Evolutionary conservation across 257 asterid species (phyloP).

Genomic region (Pogostemon cablin): DNA sequence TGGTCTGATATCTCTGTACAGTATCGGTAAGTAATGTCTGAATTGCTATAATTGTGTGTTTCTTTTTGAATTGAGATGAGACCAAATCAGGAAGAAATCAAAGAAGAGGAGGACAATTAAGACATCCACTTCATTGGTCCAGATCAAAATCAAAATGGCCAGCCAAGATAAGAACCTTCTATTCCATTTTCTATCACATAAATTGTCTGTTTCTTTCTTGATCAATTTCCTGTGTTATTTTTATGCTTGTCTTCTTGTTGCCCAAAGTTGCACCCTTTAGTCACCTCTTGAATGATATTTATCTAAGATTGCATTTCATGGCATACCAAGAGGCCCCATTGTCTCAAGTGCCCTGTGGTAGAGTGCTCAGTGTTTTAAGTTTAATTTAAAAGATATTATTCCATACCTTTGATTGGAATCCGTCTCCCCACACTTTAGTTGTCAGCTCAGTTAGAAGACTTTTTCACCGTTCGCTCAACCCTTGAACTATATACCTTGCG

Average conservation of each 20-base stretch:
- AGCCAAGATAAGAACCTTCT: conserved; percentile 27
- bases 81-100: neutral
- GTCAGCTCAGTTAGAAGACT: no score
- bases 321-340: no score
- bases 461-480: no score
- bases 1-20: neutral
- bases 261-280: neutral
- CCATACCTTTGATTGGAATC: no score
- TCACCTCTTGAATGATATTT: no score
- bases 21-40: neutral
- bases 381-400: no score
- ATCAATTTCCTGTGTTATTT: neutral
- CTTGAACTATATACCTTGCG: no score
- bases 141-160: conserved; percentile 20
- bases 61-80: neutral
- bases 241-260: neutral
- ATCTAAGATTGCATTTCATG: no score
- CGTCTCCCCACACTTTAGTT: no score
- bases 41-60: neutral
- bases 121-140: conserved; percentile 12
- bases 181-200: conserved; percentile 18
- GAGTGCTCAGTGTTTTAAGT: no score
- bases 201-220: neutral
- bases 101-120: conserved; percentile 15
- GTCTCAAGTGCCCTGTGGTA: no score